phyloP scores from a whole-genome alignment of 495 filamentous ascomycete species.

The Letharia columbiana region DNA sequence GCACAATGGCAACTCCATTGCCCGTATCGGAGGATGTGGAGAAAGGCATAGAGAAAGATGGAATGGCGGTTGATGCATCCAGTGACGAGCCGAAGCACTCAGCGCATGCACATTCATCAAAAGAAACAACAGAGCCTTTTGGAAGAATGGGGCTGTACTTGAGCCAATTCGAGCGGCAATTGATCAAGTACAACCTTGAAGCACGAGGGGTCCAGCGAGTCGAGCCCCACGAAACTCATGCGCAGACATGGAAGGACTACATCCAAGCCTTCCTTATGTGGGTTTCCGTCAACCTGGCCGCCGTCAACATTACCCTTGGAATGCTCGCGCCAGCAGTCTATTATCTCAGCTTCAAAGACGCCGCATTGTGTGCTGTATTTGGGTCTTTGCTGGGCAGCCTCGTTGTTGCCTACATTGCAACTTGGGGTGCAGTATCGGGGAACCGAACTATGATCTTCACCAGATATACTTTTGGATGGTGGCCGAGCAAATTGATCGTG shows the following conservation, averaged over 20 bases:
- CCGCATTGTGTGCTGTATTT: slow-evolving; percentile 56
- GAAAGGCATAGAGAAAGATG: slow-evolving; percentile 13
- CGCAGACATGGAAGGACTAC: slow-evolving; percentile 48
- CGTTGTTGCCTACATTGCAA: slow-evolving; percentile 59
- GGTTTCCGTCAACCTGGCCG: slow-evolving; percentile 67
- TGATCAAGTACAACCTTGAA: slow-evolving; percentile 53
- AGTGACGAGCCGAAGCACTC: not conserved
- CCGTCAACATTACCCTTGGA: slow-evolving; percentile 68
- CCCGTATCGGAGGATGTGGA: slow-evolving; percentile 18
- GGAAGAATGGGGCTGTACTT: slow-evolving; percentile 12
- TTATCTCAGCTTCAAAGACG: slow-evolving; percentile 57
- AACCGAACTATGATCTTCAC: slow-evolving; percentile 60
- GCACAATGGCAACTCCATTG: slow-evolving; percentile 18
- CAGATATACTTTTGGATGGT: slow-evolving; percentile 72
- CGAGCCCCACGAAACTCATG: slow-evolving; percentile 49
- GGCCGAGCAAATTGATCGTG: slow-evolving; percentile 66
- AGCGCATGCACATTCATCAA: not conserved
- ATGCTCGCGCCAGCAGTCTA: slow-evolving; percentile 66
- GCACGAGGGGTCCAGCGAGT: slow-evolving; percentile 69
- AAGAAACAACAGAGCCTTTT: not conserved
- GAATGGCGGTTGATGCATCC: slow-evolving; percentile 7
- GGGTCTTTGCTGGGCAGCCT: slow-evolving; percentile 52
- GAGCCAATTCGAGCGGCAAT: slow-evolving; percentile 26
- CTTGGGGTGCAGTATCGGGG: slow-evolving; percentile 61
- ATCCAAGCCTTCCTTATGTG: slow-evolving; percentile 60